Evolutionary conservation across 176 grass and related monocot species (phyloP), one percentile per base, ranked within the genome.

Genomic region (Phyllostachys edulis): DNA sequence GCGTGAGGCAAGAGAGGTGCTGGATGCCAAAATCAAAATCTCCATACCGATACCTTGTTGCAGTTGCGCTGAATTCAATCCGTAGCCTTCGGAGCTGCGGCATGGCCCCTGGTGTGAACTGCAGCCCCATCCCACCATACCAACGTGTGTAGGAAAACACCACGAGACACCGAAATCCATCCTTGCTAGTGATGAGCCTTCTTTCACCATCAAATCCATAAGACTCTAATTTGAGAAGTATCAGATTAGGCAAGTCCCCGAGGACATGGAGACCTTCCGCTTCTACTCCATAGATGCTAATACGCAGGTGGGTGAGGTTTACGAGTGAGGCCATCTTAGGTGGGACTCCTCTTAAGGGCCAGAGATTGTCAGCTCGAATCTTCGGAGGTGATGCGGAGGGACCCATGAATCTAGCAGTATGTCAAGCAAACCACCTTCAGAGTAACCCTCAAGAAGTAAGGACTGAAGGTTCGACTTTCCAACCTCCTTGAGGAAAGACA

Each of bases 401-500:
- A 11, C 50, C 36, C 29, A 38, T 5, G 20, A 47, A 56, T 24
- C 21, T 13, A 70, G 13, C 9, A 17, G 65, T 18, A 70, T 0
- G n/a, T n/a, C n/a, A n/a, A n/a, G n/a, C n/a, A n/a, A n/a, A n/a
- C n/a, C n/a, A n/a, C n/a, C n/a, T n/a, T n/a, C n/a, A n/a, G n/a
- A n/a, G n/a, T n/a, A n/a, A n/a, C n/a, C n/a, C n/a, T n/a, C n/a
- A n/a, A n/a, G n/a, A 4, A 66, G 11, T n/a, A 87, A 49, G 69
- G 47, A 75, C 23, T 73, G 78, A 46, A 87, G 62, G 38, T 14
- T 81, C 54, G 78, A 87, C 66, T 75, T 80, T 5, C n/a, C 17
- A 6, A 79, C 15, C 26, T 17, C 16, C 0, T 5, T 17, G n/a
- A 79, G 24, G 41, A 65, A 37, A 49, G 36, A 77, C 17, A 47